Base-by-base conservation (phyloP, 1,284 basidiomycete genomes). In the Gomphus bonarii region DNA sequence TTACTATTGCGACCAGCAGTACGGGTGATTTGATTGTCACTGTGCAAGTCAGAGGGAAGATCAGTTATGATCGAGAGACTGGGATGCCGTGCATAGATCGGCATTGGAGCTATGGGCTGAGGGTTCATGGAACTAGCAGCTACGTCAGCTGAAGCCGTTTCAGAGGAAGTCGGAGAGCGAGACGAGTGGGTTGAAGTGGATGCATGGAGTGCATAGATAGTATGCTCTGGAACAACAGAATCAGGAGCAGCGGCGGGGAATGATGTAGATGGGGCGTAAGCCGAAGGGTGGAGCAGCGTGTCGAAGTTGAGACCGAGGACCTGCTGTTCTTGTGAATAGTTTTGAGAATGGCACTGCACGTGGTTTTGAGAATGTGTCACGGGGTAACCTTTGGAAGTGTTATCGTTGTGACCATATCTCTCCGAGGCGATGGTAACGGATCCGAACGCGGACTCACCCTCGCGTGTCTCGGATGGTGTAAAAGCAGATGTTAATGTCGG, bases 401-500 rank as follows among this genome's bases (percentile, higher is more conserved):
- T 16, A 5, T 14, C 35, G 35, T 33, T 18, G 14, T 40, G n/a
- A 40, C n/a, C 16, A n/a, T n/a, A n/a, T 5, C 38, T 5, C 18
- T 11, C 40, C 7, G 18, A 43, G 10, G 38, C 25, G 48, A 38
- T 30, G n/a, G 36, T 51, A 12, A 54, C 52, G 18, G 47, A 18
- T 10, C 49, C 7, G 20, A 57, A 51, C 14, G 55, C 55, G 22
- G 55, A 40, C 31, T 50, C 55, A n/a, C 33, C 36, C 36, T 38
- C 36, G 36, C 36, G 10, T 38, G 36, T 14, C 36, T 11, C 10
- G 36, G 12, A 33, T 2, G 55, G 56, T 11, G 36, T 43, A 36
- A 58, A 58, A 3, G 56, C 38, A 12, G 56, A 46, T 14, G 56
- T 58, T n/a, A 58, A 38, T 4, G 56, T 58, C 10, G 56, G 56